Conservation (phyloP, 1,139 yeast genomes). For the Suhomyces maxii region DNA sequence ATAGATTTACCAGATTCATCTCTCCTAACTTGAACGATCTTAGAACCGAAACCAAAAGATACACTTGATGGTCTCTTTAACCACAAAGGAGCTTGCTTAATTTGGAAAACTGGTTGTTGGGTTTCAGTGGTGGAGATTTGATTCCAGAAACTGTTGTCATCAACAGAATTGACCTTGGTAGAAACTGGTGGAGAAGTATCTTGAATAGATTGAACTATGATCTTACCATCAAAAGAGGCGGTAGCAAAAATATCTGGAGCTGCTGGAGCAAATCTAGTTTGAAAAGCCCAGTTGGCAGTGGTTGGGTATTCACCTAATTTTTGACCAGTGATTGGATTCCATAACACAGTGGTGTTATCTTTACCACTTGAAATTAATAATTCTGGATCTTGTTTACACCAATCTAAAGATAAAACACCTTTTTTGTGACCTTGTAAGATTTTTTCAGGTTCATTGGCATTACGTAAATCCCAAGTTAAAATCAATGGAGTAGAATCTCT, state of each 20-base stretch:
- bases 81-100: constrained; percentile 89
- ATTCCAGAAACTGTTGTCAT: constrained; percentile 79
- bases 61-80: constrained; percentile 73
- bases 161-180: constrained; percentile 48
- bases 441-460: constrained; percentile 83
- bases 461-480: constrained; percentile 91
- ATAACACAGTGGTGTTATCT: constrained; percentile 81
- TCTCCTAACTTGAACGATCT: constrained; percentile 60
- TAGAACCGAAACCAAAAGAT: constrained; percentile 92
- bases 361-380: constrained; percentile 86
- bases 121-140: constrained; percentile 71
- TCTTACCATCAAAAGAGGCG: constrained; percentile 89
- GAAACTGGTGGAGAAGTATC: constrained; percentile 60
- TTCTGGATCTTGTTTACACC: constrained; percentile 85
- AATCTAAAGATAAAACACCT: constrained; percentile 87
- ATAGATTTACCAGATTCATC: constrained; percentile 42
- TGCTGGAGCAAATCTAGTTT: constrained; percentile 80
- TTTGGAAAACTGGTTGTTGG: constrained; percentile 66
- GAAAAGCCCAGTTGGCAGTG: constrained; percentile 91
- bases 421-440: constrained; percentile 78
- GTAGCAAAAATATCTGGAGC: constrained; percentile 92
- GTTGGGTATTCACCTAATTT: constrained; percentile 87
- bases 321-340: constrained; percentile 81
- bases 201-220: constrained; percentile 82
- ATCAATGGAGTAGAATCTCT: constrained; percentile 80